Evolutionary conservation across 306 rosid species (phyloP).

Genomic region (Casuarina cunninghamiana): DNA sequence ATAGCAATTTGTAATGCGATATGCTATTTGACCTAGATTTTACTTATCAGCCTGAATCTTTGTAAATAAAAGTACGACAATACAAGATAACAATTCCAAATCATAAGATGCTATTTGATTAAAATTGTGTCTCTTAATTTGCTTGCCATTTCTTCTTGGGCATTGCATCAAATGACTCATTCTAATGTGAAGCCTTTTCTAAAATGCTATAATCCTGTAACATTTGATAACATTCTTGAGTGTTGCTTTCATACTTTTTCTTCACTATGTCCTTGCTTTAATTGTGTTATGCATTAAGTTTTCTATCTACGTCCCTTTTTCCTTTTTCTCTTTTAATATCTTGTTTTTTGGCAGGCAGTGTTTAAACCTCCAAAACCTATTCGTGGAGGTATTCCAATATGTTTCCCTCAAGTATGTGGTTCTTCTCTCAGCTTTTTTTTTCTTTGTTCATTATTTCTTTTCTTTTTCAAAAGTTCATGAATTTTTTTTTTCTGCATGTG

Average conservation of each 20-base stretch:
- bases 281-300: neutral
- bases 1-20: no score
- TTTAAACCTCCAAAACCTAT: slow-evolving; percentile 71
- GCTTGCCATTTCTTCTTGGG: no score
- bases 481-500: slow-evolving; percentile 23
- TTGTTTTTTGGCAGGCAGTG: slow-evolving; percentile 49
- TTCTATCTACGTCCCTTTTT: neutral
- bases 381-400: slow-evolving; percentile 80
- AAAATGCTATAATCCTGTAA: no score
- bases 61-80: no score
- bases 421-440: slow-evolving; percentile 17
- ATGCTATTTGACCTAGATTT: no score
- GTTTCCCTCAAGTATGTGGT: slow-evolving; percentile 74
- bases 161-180: no score
- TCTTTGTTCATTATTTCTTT: slow-evolving; percentile 11
- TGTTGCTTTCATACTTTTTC: neutral
- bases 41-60: no score
- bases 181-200: no score
- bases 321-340: neutral
- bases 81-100: no score
- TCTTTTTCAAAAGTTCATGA: neutral
- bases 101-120: no score
- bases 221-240: no score
- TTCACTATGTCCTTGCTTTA: neutral
- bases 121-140: no score